These are phyloP conservation scores for Lentinus tigrinus DNA, from an alignment of 768 basidiomycete species.

Conservation along the genomic window DNA sequence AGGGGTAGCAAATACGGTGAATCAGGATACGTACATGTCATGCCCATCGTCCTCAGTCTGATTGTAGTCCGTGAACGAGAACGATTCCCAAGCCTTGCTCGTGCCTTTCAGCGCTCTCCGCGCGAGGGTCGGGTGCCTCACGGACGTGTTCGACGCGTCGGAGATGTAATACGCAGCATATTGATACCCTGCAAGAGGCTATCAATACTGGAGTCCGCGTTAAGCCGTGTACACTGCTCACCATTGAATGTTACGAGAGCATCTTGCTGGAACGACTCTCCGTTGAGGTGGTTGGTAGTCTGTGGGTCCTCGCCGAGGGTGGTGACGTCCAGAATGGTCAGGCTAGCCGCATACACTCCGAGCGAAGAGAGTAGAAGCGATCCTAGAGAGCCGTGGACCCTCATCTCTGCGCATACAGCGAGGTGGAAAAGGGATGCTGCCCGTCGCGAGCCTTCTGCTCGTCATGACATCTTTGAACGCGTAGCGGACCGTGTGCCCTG, in stretches of 20 bases:
- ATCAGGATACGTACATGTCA: constrained; percentile 25
- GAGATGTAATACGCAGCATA: constrained; percentile 34
- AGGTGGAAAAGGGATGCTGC: not conserved
- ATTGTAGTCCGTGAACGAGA: constrained; percentile 34
- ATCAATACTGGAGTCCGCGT: too few relatives aligned
- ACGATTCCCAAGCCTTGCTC: constrained; percentile 26
- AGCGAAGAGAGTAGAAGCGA: not conserved
- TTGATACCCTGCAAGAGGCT: constrained; percentile 27
- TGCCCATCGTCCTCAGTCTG: constrained; percentile 39
- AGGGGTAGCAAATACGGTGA: not conserved
- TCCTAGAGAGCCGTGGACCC: not conserved
- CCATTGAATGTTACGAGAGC: constrained; percentile 34
- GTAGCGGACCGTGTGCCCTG: not conserved
- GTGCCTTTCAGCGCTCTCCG: constrained; percentile 22
- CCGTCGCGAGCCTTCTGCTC: not conserved
- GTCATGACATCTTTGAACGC: not conserved
- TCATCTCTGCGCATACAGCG: not conserved
- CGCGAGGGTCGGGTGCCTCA: constrained; percentile 29
- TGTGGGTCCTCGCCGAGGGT: constrained; percentile 33
- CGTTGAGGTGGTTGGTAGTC: constrained; percentile 36
- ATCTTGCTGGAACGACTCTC: constrained; percentile 39
- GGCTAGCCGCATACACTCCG: constrained; percentile 1
- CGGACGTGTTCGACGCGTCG: constrained; percentile 26
- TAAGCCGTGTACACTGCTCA: not conserved
- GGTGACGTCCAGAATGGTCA: constrained; percentile 20